Conservation (phyloP, 805 yeast genomes). For the Zygosaccharomyces bisporus region DNA sequence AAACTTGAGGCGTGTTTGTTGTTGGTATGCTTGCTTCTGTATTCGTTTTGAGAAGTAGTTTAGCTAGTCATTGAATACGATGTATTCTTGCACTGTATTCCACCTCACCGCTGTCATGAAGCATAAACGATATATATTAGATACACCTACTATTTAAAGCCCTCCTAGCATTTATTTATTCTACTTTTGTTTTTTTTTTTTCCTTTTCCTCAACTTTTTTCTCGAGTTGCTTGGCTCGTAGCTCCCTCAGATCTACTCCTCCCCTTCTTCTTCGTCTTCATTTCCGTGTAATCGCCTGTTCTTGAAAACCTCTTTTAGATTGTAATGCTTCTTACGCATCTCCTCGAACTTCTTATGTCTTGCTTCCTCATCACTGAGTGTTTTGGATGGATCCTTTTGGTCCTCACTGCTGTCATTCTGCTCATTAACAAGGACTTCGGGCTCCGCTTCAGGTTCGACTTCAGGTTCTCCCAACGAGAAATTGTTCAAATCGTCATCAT, state of each 20-base stretch:
- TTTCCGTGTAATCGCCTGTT: slow-evolving; percentile 18
- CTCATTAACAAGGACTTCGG: background rate
- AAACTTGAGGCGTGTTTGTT: too few relatives aligned
- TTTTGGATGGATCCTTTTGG: background rate
- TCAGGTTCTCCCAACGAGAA: slow-evolving; percentile 60
- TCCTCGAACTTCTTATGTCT: slow-evolving; percentile 70
- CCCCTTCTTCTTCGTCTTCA: slow-evolving; percentile 32
- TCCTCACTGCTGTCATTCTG: background rate
- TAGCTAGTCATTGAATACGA: too few relatives aligned
- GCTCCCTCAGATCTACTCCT: slow-evolving; percentile 12
- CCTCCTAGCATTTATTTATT: background rate
- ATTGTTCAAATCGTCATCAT: slow-evolving; percentile 53
- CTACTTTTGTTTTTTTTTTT: background rate
- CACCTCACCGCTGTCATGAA: too few relatives aligned
- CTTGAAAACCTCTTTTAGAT: slow-evolving; percentile 45
- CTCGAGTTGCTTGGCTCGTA: background rate
- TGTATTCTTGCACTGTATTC: too few relatives aligned
- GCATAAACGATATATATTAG: slow-evolving; percentile 5
- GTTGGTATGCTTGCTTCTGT: too few relatives aligned
- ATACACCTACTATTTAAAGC: background rate
- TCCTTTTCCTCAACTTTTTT: background rate
- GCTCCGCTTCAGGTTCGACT: slow-evolving; percentile 17
- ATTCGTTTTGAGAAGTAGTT: too few relatives aligned
- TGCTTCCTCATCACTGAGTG: slow-evolving; percentile 39
- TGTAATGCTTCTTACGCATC: slow-evolving; percentile 76